Evolutionary conservation across 2,329 filamentous ascomycete genomes (phyloP), one percentile per base, ranked within the genome.

Genomic region (Stachybotrys echinatus): DNA sequence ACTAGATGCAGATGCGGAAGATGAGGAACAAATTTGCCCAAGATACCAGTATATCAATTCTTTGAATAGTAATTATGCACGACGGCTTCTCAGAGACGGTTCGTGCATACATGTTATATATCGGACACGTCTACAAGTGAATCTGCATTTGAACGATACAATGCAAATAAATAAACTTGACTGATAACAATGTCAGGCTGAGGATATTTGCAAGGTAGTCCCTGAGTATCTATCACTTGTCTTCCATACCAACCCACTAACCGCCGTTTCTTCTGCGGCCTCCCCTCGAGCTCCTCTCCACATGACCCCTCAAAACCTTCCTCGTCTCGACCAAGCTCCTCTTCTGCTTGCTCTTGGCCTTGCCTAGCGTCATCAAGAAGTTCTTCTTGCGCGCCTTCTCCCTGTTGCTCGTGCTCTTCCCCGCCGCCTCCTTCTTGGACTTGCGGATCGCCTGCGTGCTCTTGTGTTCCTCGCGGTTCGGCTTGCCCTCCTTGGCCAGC

Each of bases 381-480:
- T 99, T 99, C 88, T 99, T 99, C 80, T 89, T 90, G 59, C 92
- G 79, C 40, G 88, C 84, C 82, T 99, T 99, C 76, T 99, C 94
- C 74, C 88, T 89, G 73, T 99, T 99, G 57, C 92, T 97, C 37
- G 90, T 92, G 66, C 89, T 95, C 84, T 97, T 97, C 62, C 94
- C 94, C 71, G 91, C 83, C 2, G 84, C 79, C 61, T 86, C 83
- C 80, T 95, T 95, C 78, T 92, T 89, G 66, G 89, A 84, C 77
- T 90, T 89, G 61, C 88, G 80, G 65, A 89, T 85, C 17, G 91
- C 91, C 55, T 89, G 85, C 48, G 89, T 94, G 55, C 84, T 88
- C 74, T 92, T 91, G 74, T 96, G 91, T 66, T 94, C 85, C 47
- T 83, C 77, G 23, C 87, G 83, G 42, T 84, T 83, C 1, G 86